Evolutionary conservation across 1,284 basidiomycete genomes (phyloP).

Genomic region (Leucoagaricus sp.): DNA sequence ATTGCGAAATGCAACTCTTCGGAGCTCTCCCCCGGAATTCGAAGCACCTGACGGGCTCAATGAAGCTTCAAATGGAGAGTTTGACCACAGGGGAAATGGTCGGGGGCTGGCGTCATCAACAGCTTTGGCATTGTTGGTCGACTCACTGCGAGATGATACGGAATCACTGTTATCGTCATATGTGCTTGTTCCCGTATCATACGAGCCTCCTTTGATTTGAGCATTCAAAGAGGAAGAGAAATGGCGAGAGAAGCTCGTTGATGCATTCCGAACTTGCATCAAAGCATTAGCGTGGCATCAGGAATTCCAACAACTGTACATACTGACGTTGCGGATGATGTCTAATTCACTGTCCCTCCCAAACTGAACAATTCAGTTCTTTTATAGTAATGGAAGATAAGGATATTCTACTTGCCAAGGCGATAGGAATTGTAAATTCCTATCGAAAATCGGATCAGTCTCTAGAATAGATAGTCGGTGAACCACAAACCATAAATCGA

Average conservation of each 20-base stretch:
- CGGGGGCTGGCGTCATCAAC: conserved; percentile 25
- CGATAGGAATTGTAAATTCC: conserved; percentile 70
- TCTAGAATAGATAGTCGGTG: neutral
- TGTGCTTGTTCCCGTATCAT: conserved; percentile 31
- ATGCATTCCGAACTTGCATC: conserved; percentile 51
- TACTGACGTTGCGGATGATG: conserved; percentile 61
- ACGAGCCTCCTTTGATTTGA: conserved; percentile 38
- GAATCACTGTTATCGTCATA: conserved; percentile 43
- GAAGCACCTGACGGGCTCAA: conserved; percentile 25
- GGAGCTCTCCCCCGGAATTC: conserved; percentile 40
- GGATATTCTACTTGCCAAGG: conserved; percentile 44
- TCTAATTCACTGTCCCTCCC: conserved; percentile 72
- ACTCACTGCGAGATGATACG: conserved; percentile 44
- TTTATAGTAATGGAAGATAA: conserved; percentile 5
- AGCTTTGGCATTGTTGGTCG: conserved; percentile 24
- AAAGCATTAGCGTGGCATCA: conserved; percentile 1
- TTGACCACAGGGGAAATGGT: conserved; percentile 14
- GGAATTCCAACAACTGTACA: conserved; percentile 24
- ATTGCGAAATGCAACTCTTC: conserved; percentile 45
- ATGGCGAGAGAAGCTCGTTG: conserved; percentile 61
- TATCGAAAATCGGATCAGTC: conserved; percentile 22
- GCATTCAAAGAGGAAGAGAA: conserved; percentile 42
- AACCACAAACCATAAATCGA: conserved; percentile 52
- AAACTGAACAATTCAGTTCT: conserved; percentile 48
- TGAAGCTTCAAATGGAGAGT: conserved; percentile 24